Base-by-base conservation (phyloP, 805 yeast genomes). In the Starmerella vitae region DNA sequence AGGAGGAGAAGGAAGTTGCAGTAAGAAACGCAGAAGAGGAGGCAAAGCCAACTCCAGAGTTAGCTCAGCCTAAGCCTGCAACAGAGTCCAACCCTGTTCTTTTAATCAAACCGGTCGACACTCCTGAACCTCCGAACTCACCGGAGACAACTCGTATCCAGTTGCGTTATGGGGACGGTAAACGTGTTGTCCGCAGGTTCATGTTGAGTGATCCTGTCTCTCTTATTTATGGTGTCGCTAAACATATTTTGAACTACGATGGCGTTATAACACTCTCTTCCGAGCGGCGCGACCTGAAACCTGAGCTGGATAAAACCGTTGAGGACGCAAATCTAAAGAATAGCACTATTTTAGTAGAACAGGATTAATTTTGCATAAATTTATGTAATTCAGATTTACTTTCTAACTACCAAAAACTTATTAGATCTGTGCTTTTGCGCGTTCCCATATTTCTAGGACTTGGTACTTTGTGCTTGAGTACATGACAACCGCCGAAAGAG, bases 101-200 rank as follows among this genome's bases (percentile, higher is more conserved):
- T 8, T 39, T 61, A 0, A 76, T 83, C 7, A 34, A 54, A 22
- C 66, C 86, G 0, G 49, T 53, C 2, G 68, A 66, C 31, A 72
- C 74, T 41, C 62, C 63, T 0, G 95, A 85, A 52, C 93, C 94
- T 1, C 57, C 70, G 1, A 55, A 63, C 3, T 76, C 70, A 9
- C 69, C 72, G 0, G 59, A 65, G 6, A 65, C 75, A 0, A 62
- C 67, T 5, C 82, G 95, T 0, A 71, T 91, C 20, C 97, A 91
- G 59, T 70, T 91, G n/a, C 67, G 95, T 43, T 70, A 82, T 21
- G 91, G 86, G 14, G 83, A 78, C 51, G 96, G 97, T n/a, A 70
- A 75, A 34, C 67, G 96, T 42, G 61, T 78, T 10, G 78, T 88
- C 9, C 77, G 83, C 43, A 70, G 82, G 42, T 80, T 88, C 49